These are phyloP conservation scores for Juglanconis sp. DNA, from an alignment of 2,329 filamentous ascomycete genomes.

Conservation along the genomic window DNA sequence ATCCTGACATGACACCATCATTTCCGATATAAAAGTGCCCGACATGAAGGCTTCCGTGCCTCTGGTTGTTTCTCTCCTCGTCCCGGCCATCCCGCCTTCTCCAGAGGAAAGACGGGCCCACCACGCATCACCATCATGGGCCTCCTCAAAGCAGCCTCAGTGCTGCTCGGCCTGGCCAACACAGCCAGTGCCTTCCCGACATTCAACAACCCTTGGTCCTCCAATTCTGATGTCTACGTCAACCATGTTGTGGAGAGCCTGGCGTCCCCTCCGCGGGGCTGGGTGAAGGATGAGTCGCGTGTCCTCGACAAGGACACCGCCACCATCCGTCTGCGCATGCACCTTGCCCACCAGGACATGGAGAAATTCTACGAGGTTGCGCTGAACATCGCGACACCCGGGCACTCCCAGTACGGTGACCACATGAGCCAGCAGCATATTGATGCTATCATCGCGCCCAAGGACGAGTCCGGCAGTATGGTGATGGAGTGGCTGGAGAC, in stretches of 20 bases:
- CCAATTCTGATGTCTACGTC: neutral
- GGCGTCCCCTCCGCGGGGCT: conserved; percentile 9
- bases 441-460: conserved; percentile 23
- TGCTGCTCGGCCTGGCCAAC: conserved; percentile 8
- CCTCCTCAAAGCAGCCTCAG: conserved; percentile 4
- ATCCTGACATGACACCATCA: neutral
- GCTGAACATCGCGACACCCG: conserved; percentile 22
- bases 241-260: conserved; percentile 14
- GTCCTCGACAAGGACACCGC: conserved; percentile 12
- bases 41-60: no score
- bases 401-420: conserved; percentile 23
- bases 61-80: neutral
- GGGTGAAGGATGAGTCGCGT: conserved; percentile 12
- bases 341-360: conserved; percentile 17
- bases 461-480: conserved; percentile 16
- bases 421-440: conserved; percentile 23
- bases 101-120: neutral
- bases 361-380: conserved; percentile 16
- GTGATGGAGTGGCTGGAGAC: conserved; percentile 24
- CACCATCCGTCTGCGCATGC: conserved; percentile 13
- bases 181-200: conserved; percentile 6
- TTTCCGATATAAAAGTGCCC: neutral
- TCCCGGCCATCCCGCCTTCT: neutral
- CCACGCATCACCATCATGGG: conserved; percentile 1
- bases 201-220: neutral